phyloP scores from a whole-genome alignment of 495 filamentous ascomycete species.

The Aspergillus leporis region DNA sequence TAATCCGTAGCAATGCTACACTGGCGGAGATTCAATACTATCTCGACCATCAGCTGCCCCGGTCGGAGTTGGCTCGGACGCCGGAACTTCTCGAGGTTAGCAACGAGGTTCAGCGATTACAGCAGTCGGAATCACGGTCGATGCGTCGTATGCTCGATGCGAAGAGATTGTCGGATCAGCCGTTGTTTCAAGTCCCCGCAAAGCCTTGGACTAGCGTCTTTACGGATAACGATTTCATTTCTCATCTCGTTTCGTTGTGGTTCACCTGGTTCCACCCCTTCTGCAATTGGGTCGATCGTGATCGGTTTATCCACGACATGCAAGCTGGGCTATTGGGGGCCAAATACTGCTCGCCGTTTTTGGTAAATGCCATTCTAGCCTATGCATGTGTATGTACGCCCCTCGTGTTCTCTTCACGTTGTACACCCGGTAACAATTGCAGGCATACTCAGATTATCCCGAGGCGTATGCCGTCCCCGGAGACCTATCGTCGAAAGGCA shows the following conservation, averaged over 20 bases:
- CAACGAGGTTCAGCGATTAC: constrained; percentile 16
- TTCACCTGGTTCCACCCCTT: constrained; percentile 47
- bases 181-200: constrained; percentile 33
- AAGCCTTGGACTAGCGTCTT: constrained; percentile 43
- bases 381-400: constrained; percentile 29
- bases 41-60: constrained; percentile 29
- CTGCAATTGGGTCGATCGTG: constrained; percentile 38
- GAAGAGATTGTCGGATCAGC: constrained; percentile 23
- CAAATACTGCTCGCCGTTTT: constrained; percentile 41
- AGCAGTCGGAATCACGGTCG: constrained; percentile 14
- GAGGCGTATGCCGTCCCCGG: constrained; percentile 21
- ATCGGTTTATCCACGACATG: constrained; percentile 44
- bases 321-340: constrained; percentile 19
- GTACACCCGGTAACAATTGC: neutral
- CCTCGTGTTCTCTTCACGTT: neutral
- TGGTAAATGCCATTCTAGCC: constrained; percentile 47
- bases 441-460: constrained; percentile 28
- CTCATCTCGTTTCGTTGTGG: constrained; percentile 43
- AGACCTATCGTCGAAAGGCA: constrained; percentile 19
- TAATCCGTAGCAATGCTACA: constrained; percentile 38
- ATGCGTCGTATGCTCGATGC: constrained; percentile 27
- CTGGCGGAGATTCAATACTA: constrained; percentile 33
- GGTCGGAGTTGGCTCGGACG: constrained; percentile 23
- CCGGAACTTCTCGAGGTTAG: constrained; percentile 28
- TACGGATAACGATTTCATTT: constrained; percentile 42